These are phyloP conservation scores for Gyromitra esculenta DNA, from an alignment of 2,329 filamentous ascomycete genomes.

Conservation along the genomic window DNA sequence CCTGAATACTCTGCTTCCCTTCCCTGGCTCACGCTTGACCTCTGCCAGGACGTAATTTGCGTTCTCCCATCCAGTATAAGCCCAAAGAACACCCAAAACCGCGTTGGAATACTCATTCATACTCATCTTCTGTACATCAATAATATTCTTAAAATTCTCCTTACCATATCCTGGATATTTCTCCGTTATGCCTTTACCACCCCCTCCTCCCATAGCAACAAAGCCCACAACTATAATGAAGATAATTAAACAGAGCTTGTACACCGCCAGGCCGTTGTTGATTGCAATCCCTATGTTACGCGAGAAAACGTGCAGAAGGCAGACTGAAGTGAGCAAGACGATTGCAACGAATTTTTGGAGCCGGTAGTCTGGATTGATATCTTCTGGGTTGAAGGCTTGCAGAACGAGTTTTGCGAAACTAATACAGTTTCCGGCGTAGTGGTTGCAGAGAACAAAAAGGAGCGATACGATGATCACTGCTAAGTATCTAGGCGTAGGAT, in stretches of 20 bases:
- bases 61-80: conserved; percentile 62
- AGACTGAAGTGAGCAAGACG: conserved; percentile 59
- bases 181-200: conserved; percentile 44
- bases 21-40: conserved; percentile 55
- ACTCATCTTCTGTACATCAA: conserved; percentile 23
- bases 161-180: conserved; percentile 46
- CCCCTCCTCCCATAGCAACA: conserved; percentile 58
- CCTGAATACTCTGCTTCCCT: conserved; percentile 59
- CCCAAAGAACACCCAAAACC: conserved; percentile 60
- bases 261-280: conserved; percentile 60
- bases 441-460: conserved; percentile 60
- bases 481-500: conserved; percentile 59
- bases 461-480: conserved; percentile 61
- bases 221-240: conserved; percentile 59
- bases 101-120: conserved; percentile 59
- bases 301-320: conserved; percentile 61
- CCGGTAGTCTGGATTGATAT: conserved; percentile 58
- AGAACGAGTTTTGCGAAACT: conserved; percentile 60
- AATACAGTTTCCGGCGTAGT: conserved; percentile 60
- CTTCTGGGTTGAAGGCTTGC: conserved; percentile 57
- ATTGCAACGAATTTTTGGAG: conserved; percentile 60
- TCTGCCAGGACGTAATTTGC: conserved; percentile 61
- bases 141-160: conserved; percentile 45
- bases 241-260: conserved; percentile 60
- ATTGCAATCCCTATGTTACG: conserved; percentile 60